These are phyloP conservation scores for Chrysosporium keratinophilum DNA, from an alignment of 2,329 filamentous ascomycete genomes.

Conservation along the genomic window DNA sequence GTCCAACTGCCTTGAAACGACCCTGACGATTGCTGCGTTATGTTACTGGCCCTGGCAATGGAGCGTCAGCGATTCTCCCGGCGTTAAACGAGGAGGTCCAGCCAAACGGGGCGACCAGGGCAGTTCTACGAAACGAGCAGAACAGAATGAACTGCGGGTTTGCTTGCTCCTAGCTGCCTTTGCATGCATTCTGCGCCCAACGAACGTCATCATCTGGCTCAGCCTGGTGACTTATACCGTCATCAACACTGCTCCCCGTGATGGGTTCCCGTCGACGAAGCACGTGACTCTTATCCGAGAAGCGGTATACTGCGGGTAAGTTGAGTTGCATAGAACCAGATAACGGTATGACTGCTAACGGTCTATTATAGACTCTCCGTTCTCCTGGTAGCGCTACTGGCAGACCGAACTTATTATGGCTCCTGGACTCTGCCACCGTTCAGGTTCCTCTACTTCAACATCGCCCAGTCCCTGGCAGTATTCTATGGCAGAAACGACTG, in stretches of 20 bases:
- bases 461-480: slow-evolving; percentile 73
- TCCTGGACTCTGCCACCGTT: slow-evolving; percentile 81
- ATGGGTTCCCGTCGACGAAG: slow-evolving; percentile 19
- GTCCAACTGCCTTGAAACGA: slow-evolving; percentile 89
- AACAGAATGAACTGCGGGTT: slow-evolving; percentile 41
- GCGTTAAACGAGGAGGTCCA: background rate
- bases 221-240: slow-evolving; percentile 50
- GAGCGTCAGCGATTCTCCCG: slow-evolving; percentile 10
- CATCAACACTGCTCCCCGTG: slow-evolving; percentile 21
- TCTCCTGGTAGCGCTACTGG: slow-evolving; percentile 52
- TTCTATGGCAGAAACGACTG: slow-evolving; percentile 87
- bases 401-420: slow-evolving; percentile 71
- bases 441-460: slow-evolving; percentile 82
- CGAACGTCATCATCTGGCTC: slow-evolving; percentile 78
- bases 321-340: background rate
- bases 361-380: slow-evolving; percentile 31
- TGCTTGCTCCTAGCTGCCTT: slow-evolving; percentile 67
- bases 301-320: slow-evolving; percentile 48
- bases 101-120: background rate
- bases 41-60: slow-evolving; percentile 80
- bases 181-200: slow-evolving; percentile 78
- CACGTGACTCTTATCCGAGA: slow-evolving; percentile 49
- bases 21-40: slow-evolving; percentile 68
- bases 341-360: background rate
- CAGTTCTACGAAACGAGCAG: background rate